Conservation (phyloP, 1,284 basidiomycete genomes). For the Cystobasidiaceae sp. region DNA sequence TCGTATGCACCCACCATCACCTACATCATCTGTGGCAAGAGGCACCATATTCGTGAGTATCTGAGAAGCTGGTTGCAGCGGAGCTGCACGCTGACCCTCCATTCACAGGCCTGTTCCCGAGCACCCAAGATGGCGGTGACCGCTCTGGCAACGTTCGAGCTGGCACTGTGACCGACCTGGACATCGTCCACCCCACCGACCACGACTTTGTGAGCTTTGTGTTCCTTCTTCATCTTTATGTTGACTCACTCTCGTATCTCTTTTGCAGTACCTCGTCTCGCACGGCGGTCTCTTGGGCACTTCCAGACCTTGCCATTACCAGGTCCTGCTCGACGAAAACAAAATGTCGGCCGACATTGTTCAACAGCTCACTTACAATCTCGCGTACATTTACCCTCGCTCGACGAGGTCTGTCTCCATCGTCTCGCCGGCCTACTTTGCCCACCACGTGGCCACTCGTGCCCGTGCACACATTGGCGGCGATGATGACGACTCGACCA, state of each 20-base stretch:
- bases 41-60: constrained; percentile 66
- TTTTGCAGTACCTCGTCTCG: constrained; percentile 33
- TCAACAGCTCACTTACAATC: constrained; percentile 59
- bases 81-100: too few species aligned
- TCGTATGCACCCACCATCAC: constrained; percentile 63
- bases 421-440: constrained; percentile 28
- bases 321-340: constrained; percentile 59
- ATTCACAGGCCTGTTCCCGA: constrained; percentile 62
- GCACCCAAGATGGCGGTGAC: constrained; percentile 27
- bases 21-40: constrained; percentile 72
- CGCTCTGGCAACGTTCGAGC: constrained; percentile 35
- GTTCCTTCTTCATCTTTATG: too few species aligned
- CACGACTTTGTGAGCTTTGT: constrained; percentile 32
- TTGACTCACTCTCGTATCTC: too few species aligned
- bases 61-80: not conserved
- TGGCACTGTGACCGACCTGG: constrained; percentile 36
- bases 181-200: constrained; percentile 28
- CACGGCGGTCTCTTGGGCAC: constrained; percentile 53
- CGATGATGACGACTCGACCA: constrained; percentile 9
- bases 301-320: constrained; percentile 61
- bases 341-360: constrained; percentile 50
- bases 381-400: constrained; percentile 75
- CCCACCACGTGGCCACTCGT: constrained; percentile 26
- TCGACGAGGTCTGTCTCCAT: constrained; percentile 70
- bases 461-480: constrained; percentile 18